Evolutionary conservation across 192 early-diverging fungal species (phyloP), one percentile per base, ranked within the genome.

Genomic region (Phycomyces blakesleeanus): DNA sequence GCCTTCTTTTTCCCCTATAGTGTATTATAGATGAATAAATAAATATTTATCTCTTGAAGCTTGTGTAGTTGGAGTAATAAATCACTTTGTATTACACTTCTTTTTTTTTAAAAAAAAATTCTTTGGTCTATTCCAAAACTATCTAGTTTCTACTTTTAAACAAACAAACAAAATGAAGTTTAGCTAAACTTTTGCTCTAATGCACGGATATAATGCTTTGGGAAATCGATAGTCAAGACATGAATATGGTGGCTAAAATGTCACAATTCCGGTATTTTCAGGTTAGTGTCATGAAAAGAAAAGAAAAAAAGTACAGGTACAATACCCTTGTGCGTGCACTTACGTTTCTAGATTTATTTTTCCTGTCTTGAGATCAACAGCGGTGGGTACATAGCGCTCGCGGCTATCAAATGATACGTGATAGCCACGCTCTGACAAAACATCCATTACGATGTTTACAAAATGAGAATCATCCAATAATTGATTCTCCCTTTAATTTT

Each of bases 101-200:
- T n/a, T n/a, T n/a, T n/a, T n/a, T n/a, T n/a, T n/a, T n/a, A n/a
- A n/a, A n/a, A n/a, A n/a, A n/a, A n/a, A n/a, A n/a, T n/a, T n/a
- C n/a, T n/a, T n/a, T n/a, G 11, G 39, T 40, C 18, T 41, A 22
- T 8, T 47, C 26, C n/a, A 22, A 15, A 49, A 14, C n/a, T 64
- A 3, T 55, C 37, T 29, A 25, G 24, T 22, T 55, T 55, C 15
- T 12, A 21, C 34, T n/a, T n/a, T n/a, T n/a, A n/a, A n/a, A n/a
- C n/a, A n/a, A n/a, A n/a, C n/a, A n/a, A n/a, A n/a, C n/a, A n/a
- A n/a, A n/a, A n/a, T 26, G 11, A 26, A 11, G 0, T 44, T 58
- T 68, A 76, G 26, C 79, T 71, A 47, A 84, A 84, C 50, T 84
- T 84, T 61, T 84, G 82, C 44, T 84, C 82, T 42, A 84, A 57